Evolutionary conservation across 345 rosid genomes (phyloP).

Genomic region (Acer yangbiense): DNA sequence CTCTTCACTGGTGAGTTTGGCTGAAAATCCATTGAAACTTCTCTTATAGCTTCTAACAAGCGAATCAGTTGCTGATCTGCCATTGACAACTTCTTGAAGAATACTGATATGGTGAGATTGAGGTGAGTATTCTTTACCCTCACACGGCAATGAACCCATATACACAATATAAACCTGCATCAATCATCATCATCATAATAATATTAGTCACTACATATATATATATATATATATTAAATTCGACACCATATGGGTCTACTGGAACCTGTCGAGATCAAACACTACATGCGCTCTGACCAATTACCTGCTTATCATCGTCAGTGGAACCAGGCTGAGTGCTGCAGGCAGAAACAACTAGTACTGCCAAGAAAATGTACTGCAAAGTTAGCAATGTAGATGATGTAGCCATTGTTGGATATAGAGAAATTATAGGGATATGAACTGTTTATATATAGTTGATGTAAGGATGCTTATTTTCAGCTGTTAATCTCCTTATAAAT

Average conservation of each 20-base stretch:
- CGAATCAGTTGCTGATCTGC: constrained; percentile 30
- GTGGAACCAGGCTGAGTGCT: not conserved
- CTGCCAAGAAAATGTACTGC: not conserved
- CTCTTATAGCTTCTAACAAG: constrained; percentile 53
- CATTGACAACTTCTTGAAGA: constrained; percentile 32
- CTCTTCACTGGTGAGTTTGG: constrained; percentile 46
- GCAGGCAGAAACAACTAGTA: not conserved
- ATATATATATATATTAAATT: no score
- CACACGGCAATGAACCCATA: constrained; percentile 40
- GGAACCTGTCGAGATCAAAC: no score
- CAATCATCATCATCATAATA: constrained; percentile 1
- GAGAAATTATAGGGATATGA: no score
- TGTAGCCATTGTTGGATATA: not conserved
- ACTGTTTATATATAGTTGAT: not conserved
- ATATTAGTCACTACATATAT: not conserved
- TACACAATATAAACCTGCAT: constrained; percentile 42
- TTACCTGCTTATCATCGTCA: not conserved
- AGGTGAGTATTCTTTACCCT: constrained; percentile 18
- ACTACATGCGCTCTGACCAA: no score
- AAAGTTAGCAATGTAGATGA: not conserved
- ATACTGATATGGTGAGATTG: constrained; percentile 35
- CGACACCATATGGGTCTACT: no score
- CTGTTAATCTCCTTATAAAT: no score
- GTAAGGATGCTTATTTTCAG: no score
- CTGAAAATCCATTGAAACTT: constrained; percentile 69